Evolutionary conservation across 352 stramenopile genomes (phyloP), one percentile per base, ranked within the genome.

Genomic region (Blastocystis sp.): DNA sequence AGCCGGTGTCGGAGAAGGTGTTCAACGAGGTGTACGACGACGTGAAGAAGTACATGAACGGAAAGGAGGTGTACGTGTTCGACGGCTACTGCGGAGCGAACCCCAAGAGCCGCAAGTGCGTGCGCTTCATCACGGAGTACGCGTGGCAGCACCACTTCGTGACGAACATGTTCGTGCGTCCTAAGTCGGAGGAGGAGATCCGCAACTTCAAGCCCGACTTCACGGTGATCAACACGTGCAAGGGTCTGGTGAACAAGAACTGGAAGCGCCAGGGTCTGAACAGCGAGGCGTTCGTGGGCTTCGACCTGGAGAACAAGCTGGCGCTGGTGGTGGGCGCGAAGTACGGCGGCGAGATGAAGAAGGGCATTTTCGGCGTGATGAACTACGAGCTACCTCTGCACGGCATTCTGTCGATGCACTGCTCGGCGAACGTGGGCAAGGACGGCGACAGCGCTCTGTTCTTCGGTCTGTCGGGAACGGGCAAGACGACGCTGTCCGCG

Each of bases 271-370:
- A 97, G 84, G 92, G 92, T 46, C 89, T 98, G 0, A 94, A 98
- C 89, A 96, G 91, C 57, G 94, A 98, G 65, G 94, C 97, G 38
- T 97, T 96, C 75, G 94, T 97, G 21, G 93, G 93, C 21, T 97
- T 98, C 89, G 97, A 98, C 89, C 91, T 98, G 77, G 94, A 97
- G 87, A 94, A 97, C 88, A 91, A 94, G 75, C 90, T 94, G 53
- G 94, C 93, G 51, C 91, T 98, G 57, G 97, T 97, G 73, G 93
- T 94, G 73, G 94, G 94, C 71, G 97, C 95, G 6, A 97, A 91
- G 91, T 98, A 98, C 90, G 95, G 94, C 65, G 95, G 95, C 53
- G 95, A 98, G 89, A 98, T 97, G 91, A 98, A 98, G 90, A 98
- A 98, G 90, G 94, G 94, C 36, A 97, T 98, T 87, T 98, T 98